Percentiles rank a stretch among this genome's conserved stretches.
These are phyloP conservation scores for Kwoniella sp. DNA, from an alignment of 768 basidiomycete genomes.

Conservation along the genomic window DNA sequence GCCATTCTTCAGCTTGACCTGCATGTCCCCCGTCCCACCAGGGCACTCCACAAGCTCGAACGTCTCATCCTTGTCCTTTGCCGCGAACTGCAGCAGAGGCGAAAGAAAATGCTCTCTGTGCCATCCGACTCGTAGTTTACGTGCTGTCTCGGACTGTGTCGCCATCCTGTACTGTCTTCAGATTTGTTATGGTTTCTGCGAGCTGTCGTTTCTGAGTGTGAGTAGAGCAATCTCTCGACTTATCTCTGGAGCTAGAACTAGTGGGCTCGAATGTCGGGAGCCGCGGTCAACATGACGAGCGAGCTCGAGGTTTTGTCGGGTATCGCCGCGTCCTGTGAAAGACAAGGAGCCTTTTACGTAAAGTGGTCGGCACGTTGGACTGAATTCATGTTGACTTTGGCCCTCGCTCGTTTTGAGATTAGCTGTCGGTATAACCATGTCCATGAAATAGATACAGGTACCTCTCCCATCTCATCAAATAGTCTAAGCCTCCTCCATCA, in stretches of 20 bases:
- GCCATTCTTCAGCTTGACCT: constrained; percentile 54
- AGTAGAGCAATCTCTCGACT: too few relatives aligned
- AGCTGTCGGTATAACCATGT: too few relatives aligned
- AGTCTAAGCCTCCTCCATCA: background rate
- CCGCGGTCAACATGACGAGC: too few relatives aligned
- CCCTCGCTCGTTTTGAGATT: too few relatives aligned
- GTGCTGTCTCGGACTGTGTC: background rate
- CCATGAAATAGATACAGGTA: too few relatives aligned
- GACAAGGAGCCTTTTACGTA: background rate
- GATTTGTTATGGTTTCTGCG: background rate
- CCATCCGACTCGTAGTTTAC: constrained; percentile 52
- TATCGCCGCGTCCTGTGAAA: background rate
- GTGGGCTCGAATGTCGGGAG: too few relatives aligned
- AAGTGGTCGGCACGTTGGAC: too few relatives aligned
- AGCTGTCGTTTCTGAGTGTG: too few relatives aligned
- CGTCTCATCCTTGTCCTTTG: constrained; percentile 67
- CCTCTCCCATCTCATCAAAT: background rate
- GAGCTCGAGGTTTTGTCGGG: background rate
- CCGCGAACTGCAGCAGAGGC: constrained; percentile 82
- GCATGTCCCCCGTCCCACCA: constrained; percentile 59
- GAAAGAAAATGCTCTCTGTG: constrained; percentile 75
- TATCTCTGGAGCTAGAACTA: too few relatives aligned
- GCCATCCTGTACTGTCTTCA: background rate
- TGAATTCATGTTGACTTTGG: background rate
- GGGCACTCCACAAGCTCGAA: constrained; percentile 89